phyloP scores from a whole-genome alignment of 495 filamentous ascomycete genomes.

The Annulohypoxylon stygium region DNA sequence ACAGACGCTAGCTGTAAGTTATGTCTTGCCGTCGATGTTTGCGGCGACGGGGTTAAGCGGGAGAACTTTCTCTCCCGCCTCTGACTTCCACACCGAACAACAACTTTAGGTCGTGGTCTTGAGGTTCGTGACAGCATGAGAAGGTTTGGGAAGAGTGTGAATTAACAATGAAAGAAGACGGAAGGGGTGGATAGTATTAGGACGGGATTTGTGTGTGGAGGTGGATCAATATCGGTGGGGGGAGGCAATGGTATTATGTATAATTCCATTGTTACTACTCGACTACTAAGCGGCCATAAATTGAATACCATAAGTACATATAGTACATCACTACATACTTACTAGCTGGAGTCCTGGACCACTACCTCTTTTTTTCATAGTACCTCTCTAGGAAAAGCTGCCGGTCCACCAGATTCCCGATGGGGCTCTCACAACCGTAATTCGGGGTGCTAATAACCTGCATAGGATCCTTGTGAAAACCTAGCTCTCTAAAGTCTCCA shows the following conservation, averaged over 20 bases:
- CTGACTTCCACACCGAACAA: slow-evolving; percentile 42
- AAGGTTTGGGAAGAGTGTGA: slow-evolving; percentile 34
- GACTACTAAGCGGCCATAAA: slow-evolving; percentile 36
- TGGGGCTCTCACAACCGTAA: slow-evolving; percentile 47
- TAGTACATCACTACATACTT: too few species aligned
- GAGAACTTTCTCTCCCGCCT: slow-evolving; percentile 40
- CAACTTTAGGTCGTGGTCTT: slow-evolving; percentile 36
- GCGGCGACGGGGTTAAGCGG: slow-evolving; percentile 37
- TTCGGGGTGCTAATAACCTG: slow-evolving; percentile 47
- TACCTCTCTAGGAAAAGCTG: slow-evolving; percentile 47
- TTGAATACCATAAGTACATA: slow-evolving; percentile 21
- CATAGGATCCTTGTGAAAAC: slow-evolving; percentile 50
- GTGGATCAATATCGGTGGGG: slow-evolving; percentile 43
- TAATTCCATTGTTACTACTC: slow-evolving; percentile 30
- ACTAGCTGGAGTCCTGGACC: too few species aligned
- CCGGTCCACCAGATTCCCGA: slow-evolving; percentile 49
- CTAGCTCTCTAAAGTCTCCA: slow-evolving; percentile 39
- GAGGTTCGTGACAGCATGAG: slow-evolving; percentile 44
- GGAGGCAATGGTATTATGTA: slow-evolving; percentile 43
- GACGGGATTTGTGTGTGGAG: slow-evolving; percentile 42
- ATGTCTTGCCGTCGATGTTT: slow-evolving; percentile 32
- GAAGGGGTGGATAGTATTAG: slow-evolving; percentile 30
- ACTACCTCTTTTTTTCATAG: not conserved
- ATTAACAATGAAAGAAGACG: slow-evolving; percentile 34
- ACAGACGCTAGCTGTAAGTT: slow-evolving; percentile 30